Conservation (phyloP, 2,329 filamentous ascomycete genomes). For the Peltaster fructicola region DNA sequence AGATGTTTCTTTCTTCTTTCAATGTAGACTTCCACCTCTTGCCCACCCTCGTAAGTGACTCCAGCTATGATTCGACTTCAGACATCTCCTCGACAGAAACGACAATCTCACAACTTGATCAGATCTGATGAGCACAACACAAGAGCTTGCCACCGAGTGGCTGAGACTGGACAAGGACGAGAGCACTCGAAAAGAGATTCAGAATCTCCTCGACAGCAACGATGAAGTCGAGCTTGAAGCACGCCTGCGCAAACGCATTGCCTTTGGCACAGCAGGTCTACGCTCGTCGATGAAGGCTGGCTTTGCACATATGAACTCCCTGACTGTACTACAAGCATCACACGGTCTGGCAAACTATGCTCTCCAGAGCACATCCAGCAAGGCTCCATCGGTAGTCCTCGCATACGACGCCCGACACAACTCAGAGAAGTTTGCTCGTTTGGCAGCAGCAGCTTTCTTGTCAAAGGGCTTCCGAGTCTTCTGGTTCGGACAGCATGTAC, state of each 20-base stretch:
- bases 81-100: too few species aligned
- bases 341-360: slow-evolving; percentile 47
- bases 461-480: slow-evolving; percentile 40
- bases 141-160: slow-evolving; percentile 34
- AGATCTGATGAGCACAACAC: slow-evolving; percentile 2
- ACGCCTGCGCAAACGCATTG: slow-evolving; percentile 37
- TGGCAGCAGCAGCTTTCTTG: slow-evolving; percentile 42
- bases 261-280: slow-evolving; percentile 45
- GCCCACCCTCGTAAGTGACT: too few species aligned
- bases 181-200: slow-evolving; percentile 36
- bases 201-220: slow-evolving; percentile 27
- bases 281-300: slow-evolving; percentile 48
- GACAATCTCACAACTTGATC: too few species aligned
- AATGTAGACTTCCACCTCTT: too few species aligned
- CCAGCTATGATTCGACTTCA: too few species aligned
- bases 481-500: slow-evolving; percentile 37
- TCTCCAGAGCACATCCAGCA: slow-evolving; percentile 22
- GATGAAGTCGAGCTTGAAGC: slow-evolving; percentile 32
- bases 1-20: too few species aligned
- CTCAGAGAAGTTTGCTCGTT: slow-evolving; percentile 40
- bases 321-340: slow-evolving; percentile 34
- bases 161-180: slow-evolving; percentile 40
- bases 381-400: too few species aligned
- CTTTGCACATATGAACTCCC: slow-evolving; percentile 31
- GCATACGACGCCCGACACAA: slow-evolving; percentile 47